Percentiles rank a stretch among this genome's conserved stretches.
Conservation (phyloP, 352 stramenopile genomes). For the Thalassiosira pacifica region DNA sequence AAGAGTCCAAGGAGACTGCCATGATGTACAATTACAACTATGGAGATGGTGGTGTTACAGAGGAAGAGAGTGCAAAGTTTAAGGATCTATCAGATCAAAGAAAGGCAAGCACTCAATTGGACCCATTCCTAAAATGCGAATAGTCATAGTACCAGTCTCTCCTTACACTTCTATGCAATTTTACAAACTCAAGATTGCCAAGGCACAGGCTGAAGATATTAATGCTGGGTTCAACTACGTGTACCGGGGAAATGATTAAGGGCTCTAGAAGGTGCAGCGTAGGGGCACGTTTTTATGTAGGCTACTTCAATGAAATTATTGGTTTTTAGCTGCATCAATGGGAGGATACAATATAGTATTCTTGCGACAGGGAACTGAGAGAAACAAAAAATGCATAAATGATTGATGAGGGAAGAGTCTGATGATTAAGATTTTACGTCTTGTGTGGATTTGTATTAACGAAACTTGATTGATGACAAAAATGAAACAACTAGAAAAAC, state of each 20-base stretch:
- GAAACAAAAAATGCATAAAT: too few relatives aligned
- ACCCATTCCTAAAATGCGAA: too few relatives aligned
- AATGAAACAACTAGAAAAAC: too few relatives aligned
- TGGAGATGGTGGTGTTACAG: neutral
- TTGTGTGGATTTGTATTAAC: too few relatives aligned
- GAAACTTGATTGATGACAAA: too few relatives aligned
- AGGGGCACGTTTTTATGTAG: neutral
- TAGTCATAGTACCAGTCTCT: too few relatives aligned
- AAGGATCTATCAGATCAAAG: slow-evolving; percentile 2
- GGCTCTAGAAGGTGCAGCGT: neutral
- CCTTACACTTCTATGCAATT: too few relatives aligned
- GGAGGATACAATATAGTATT: too few relatives aligned
- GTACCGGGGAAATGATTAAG: neutral
- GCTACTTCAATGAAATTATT: neutral
- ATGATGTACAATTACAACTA: slow-evolving; percentile 26
- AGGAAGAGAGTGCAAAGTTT: slow-evolving; percentile 3
- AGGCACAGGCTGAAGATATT: neutral
- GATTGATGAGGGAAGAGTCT: too few relatives aligned
- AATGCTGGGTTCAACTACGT: neutral
- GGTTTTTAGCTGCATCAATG: neutral
- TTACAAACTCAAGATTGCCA: slow-evolving; percentile 1
- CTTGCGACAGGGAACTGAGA: too few relatives aligned
- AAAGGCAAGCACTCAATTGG: neutral
- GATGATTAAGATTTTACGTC: too few relatives aligned
- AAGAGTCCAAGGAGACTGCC: slow-evolving; percentile 10